A percentile compares a stretch with the other conserved stretches of the same genome.
Conservation (phyloP, 2,329 filamentous ascomycete species). For the Ramichloridium luteum region DNA sequence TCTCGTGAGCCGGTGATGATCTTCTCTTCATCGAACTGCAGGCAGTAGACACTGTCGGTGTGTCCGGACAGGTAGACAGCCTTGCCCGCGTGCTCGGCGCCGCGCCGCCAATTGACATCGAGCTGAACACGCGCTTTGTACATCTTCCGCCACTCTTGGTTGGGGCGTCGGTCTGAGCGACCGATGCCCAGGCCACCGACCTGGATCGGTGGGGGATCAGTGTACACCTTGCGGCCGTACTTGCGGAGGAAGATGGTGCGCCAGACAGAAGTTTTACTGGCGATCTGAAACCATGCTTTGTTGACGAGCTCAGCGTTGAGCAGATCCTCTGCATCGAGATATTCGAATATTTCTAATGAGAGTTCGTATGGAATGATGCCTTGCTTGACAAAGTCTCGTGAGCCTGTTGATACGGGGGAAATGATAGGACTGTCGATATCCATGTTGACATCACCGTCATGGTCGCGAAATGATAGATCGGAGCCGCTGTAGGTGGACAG, state of each 20-base stretch:
- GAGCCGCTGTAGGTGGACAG: constrained; percentile 18
- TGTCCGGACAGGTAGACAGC: constrained; percentile 88
- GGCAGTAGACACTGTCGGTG: constrained; percentile 90
- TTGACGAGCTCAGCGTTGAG: constrained; percentile 44
- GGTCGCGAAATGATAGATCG: constrained; percentile 16
- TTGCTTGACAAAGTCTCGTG: constrained; percentile 27
- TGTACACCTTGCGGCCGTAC: constrained; percentile 36
- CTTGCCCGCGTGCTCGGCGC: constrained; percentile 55
- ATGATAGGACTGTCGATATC: constrained; percentile 6
- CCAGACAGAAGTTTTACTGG: constrained; percentile 49
- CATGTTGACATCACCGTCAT: constrained; percentile 23
- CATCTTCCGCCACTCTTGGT: constrained; percentile 75
- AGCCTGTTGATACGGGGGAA: constrained; percentile 3
- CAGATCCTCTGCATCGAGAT: constrained; percentile 46
- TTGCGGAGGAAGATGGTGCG: constrained; percentile 46
- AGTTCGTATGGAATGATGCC: constrained; percentile 44
- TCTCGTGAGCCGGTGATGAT: constrained; percentile 95
- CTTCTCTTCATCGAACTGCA: constrained; percentile 96
- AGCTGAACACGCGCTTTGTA: constrained; percentile 67
- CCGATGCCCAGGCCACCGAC: constrained; percentile 45
- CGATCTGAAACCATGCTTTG: constrained; percentile 43
- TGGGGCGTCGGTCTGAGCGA: constrained; percentile 32
- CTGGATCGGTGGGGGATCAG: constrained; percentile 31
- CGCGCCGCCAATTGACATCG: constrained; percentile 59
- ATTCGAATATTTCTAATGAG: constrained; percentile 45